Evolutionary conservation across 2,329 filamentous ascomycete genomes (phyloP).

Genomic region (Phyllosticta citriasiana): DNA sequence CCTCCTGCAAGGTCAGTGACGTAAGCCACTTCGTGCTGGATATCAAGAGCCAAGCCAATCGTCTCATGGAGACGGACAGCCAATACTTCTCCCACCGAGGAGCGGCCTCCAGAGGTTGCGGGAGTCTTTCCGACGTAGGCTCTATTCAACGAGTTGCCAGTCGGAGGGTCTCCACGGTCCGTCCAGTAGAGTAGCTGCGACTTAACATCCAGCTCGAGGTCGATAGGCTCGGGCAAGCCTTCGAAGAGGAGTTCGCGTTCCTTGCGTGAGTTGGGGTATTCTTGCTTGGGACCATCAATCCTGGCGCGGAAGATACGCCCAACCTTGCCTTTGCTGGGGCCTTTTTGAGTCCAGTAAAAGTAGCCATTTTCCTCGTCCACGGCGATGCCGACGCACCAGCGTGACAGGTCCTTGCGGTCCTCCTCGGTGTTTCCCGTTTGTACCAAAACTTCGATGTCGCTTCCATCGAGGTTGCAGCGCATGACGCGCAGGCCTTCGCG

Average conservation of each 20-base stretch:
- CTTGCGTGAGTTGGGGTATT: slow-evolving; percentile 25
- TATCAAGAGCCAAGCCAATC: slow-evolving; percentile 17
- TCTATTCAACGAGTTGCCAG: slow-evolving; percentile 45
- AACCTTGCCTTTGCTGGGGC: slow-evolving; percentile 38
- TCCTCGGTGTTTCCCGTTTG: slow-evolving; percentile 21
- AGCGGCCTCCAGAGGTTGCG: neutral
- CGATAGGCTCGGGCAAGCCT: slow-evolving; percentile 41
- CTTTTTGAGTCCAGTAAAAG: slow-evolving; percentile 54
- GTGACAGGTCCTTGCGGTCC: slow-evolving; percentile 21
- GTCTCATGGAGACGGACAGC: slow-evolving; percentile 17
- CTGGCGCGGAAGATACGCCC: slow-evolving; percentile 46
- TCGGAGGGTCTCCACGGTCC: slow-evolving; percentile 47
- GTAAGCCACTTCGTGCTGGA: slow-evolving; percentile 11
- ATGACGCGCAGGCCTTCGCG: slow-evolving; percentile 33
- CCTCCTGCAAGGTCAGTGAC: slow-evolving; percentile 16
- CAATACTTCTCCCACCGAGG: slow-evolving; percentile 10
- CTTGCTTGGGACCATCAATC: slow-evolving; percentile 29
- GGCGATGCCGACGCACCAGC: slow-evolving; percentile 49
- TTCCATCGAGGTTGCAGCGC: slow-evolving; percentile 28
- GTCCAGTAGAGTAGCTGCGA: slow-evolving; percentile 47
- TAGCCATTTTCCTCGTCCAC: slow-evolving; percentile 34
- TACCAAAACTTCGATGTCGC: slow-evolving; percentile 29
- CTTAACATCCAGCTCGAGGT: slow-evolving; percentile 44
- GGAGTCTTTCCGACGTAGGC: slow-evolving; percentile 11
- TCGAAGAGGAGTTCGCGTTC: slow-evolving; percentile 37